phyloP scores from a whole-genome alignment of 108 stramenopile genomes.

The Skeletonema costatum region DNA sequence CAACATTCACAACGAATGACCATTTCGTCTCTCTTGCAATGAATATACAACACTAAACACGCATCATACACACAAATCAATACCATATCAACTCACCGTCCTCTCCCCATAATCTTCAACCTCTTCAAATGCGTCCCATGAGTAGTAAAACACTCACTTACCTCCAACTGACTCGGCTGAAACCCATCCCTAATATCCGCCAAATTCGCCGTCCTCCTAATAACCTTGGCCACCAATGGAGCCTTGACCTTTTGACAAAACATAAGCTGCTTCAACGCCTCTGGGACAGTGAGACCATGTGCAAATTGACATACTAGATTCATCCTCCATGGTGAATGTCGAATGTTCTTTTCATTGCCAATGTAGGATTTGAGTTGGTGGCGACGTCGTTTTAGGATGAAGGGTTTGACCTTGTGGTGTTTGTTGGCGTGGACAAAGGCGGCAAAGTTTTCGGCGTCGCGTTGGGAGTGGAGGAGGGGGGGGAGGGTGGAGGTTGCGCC shows the following conservation, averaged over 20 bases:
- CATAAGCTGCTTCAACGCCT: conserved; percentile 77
- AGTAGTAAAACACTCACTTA: conserved; percentile 86
- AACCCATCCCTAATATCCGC: conserved; percentile 75
- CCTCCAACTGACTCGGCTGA: conserved; percentile 79
- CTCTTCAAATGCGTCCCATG: conserved; percentile 73
- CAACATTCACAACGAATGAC: no score
- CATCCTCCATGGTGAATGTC: conserved; percentile 82
- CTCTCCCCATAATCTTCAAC: conserved; percentile 79
- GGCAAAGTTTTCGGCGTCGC: conserved; percentile 33
- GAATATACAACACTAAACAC: not conserved
- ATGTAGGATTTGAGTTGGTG: conserved; percentile 59
- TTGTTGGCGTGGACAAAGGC: conserved; percentile 31
- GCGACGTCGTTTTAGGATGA: conserved; percentile 62
- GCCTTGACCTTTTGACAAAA: conserved; percentile 72
- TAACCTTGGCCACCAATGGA: conserved; percentile 69
- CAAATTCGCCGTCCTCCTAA: conserved; percentile 70
- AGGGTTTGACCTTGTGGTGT: conserved; percentile 72
- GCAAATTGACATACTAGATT: conserved; percentile 80
- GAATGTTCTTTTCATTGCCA: conserved; percentile 64
- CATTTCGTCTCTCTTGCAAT: no score
- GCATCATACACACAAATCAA: not conserved
- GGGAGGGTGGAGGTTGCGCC: conserved; percentile 27
- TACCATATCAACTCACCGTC: conserved; percentile 56
- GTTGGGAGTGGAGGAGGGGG: conserved; percentile 22
- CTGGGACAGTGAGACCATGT: conserved; percentile 72